Conservation (phyloP, 2,329 filamentous ascomycete genomes). For the Ophiostoma sp. region DNA sequence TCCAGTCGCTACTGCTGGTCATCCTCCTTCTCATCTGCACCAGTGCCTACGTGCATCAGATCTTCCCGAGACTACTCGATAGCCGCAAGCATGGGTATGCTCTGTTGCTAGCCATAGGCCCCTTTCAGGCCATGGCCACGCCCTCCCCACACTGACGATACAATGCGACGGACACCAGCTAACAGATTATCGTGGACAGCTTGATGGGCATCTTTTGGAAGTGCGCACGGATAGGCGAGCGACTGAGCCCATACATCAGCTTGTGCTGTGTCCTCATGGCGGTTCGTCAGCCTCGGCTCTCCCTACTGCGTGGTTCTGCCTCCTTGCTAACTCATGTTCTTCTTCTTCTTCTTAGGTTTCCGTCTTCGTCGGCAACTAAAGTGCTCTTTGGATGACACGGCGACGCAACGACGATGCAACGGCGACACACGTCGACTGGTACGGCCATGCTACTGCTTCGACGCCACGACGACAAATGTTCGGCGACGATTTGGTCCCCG, state of each 20-base stretch:
- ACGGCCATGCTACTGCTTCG: not conserved
- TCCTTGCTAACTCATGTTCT: slow-evolving; percentile 15
- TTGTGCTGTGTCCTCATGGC: slow-evolving; percentile 94
- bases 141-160: not conserved
- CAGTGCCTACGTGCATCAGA: slow-evolving; percentile 86
- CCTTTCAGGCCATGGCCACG: not conserved
- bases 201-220: slow-evolving; percentile 93
- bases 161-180: slow-evolving; percentile 38
- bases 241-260: slow-evolving; percentile 92
- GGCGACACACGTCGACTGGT: not conserved
- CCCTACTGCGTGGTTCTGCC: not conserved
- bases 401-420: not conserved
- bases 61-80: slow-evolving; percentile 87
- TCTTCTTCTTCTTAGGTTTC: slow-evolving; percentile 24
- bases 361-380: slow-evolving; percentile 29
- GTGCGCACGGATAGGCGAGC: slow-evolving; percentile 85
- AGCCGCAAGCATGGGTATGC: slow-evolving; percentile 75
- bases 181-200: slow-evolving; percentile 43
- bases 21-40: slow-evolving; percentile 96
- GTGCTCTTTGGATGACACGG: not conserved
- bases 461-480: too few species aligned
- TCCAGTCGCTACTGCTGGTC: slow-evolving; percentile 92
- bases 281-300: slow-evolving; percentile 46
- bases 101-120: slow-evolving; percentile 36
- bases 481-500: not conserved